Base-by-base conservation (phyloP, 129 eudicot species). In the Pulicaria dysenterica region DNA sequence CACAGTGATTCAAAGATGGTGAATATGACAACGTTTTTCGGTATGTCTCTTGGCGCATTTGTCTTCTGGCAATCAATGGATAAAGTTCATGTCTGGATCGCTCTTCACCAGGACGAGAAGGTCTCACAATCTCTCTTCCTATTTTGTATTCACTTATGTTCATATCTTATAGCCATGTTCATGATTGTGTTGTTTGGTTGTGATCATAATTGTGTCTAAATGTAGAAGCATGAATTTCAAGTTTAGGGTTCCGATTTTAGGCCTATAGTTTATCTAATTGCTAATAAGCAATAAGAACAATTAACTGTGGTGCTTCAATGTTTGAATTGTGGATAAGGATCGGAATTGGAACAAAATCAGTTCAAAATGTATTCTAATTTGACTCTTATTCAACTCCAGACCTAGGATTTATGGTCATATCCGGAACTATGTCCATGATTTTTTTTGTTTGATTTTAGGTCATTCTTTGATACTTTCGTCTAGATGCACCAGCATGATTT, bases 1-100 rank as follows among this genome's bases (percentile, higher is more conserved):
- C 36, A 45, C 31, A 8, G 59, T 14, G 40, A 75, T 42, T 8
- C 2, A 13, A 82, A 64, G 46, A 91, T 88, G 95, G 97, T 91
- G 86, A 88, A 82, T 56, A 81, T 86, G 62, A 80, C 74, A 34
- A 88, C 95, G 0, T 88, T 84, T 71, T 88, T 88, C 67, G 97
- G 79, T 3, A 91, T 88, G 97, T 51, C 97, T 3, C 58, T 91
- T 24, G 97, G 97, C 7, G 97, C 97, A 38, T 91, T 88, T 57
- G 58, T 86, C 3, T 91, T 91, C 78, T 88, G 97, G 97, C 82
- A 88, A 70, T 77, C 95, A 5, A 91, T 91, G 97, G 97, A 91
- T 68, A 91, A 88, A 64, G 89, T 91, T 79, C 97, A 91, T 63
- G 97, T 91, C 67, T 91, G 95, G 90, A 91, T 91, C 75, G 95